A percentile compares a stretch with the other conserved stretches of the same genome.
phyloP scores from a whole-genome alignment of 2,329 filamentous ascomycete genomes.

The Aspergillus fischeri region DNA sequence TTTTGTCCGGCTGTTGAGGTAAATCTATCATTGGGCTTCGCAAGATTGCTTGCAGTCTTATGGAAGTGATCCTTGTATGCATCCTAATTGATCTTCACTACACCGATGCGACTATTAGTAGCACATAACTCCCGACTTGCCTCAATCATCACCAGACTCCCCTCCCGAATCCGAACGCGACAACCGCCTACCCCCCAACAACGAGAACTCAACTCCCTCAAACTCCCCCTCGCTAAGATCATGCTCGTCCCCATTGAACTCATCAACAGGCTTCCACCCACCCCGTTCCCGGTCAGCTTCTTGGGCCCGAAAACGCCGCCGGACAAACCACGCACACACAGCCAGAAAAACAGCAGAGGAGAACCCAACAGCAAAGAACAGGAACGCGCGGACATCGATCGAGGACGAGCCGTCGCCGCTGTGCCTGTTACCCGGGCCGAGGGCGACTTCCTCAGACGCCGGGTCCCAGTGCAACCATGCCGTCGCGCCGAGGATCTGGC shows the following conservation, averaged over 20 bases:
- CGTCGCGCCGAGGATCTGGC: conserved; percentile 17
- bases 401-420: not conserved
- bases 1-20: not conserved
- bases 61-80: too few species aligned
- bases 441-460: conserved; percentile 8
- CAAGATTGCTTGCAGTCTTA: not conserved
- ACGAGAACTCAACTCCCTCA: conserved; percentile 10
- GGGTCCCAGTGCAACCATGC: conserved; percentile 19
- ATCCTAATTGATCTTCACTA: too few species aligned
- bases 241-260: conserved; percentile 4
- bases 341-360: not conserved
- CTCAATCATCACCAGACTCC: not conserved
- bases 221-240: conserved; percentile 11
- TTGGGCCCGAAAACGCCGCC: not conserved
- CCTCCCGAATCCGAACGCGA: not conserved
- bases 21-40: not conserved
- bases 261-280: conserved; percentile 2
- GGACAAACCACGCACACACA: not conserved
- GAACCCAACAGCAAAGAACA: conserved; percentile 6
- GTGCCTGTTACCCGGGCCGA: not conserved
- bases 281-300: conserved; percentile 1
- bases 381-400: not conserved
- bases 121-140: not conserved
- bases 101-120: not conserved
- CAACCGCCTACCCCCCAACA: conserved; percentile 5